Base-by-base conservation (phyloP, 139 green algal genomes). In the Chlorella ohadii region DNA sequence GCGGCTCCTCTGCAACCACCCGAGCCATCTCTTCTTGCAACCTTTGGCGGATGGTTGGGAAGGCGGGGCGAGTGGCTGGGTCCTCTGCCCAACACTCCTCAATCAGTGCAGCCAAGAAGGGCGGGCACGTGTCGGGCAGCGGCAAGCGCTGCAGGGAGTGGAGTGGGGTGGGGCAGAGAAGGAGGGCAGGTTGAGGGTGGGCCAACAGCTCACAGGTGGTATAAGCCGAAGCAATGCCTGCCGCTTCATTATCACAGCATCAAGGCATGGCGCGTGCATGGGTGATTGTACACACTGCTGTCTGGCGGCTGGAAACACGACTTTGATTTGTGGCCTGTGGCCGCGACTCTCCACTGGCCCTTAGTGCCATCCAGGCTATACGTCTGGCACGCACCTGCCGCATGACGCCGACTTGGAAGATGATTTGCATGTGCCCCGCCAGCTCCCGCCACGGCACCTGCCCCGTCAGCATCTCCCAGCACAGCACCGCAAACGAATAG, bases 391-490 rank as follows among this genome's bases (percentile, higher is more conserved):
- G 74, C 27, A 70, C 51, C 64, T 78, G 72, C 20, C 31, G 28
- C 71, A 79, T 72, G 22, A 81, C 82, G 0, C 89, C 89, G 31
- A 94, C 91, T 51, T 88, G 83, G 68, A 92, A 96, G 55, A 95
- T 95, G 55, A 95, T 80, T 89, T 96, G 94, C 93, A 97, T 96
- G 59, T 91, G 92, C 27, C 86, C 89, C 44, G 88, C 72, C 78
- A 92, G 79, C n/a, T 91, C 73, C 4, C 88, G 81, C 95, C 94
- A 97, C 1, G 95, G 93, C 79, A 93, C 82, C 79, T 93, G 34
- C 1, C 91, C 92, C 23, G 88, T 93, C 33, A 93, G 79, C 85
- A 88, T 92, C 87, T 97, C 94, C 91, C 91, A 96, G 79, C 96
- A 76, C 33, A 96, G 87, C 56, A 97, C 87, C 16, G 77, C 91